phyloP scores from a whole-genome alignment of 129 eudicot genomes.

The Flaveria ramosissima region DNA sequence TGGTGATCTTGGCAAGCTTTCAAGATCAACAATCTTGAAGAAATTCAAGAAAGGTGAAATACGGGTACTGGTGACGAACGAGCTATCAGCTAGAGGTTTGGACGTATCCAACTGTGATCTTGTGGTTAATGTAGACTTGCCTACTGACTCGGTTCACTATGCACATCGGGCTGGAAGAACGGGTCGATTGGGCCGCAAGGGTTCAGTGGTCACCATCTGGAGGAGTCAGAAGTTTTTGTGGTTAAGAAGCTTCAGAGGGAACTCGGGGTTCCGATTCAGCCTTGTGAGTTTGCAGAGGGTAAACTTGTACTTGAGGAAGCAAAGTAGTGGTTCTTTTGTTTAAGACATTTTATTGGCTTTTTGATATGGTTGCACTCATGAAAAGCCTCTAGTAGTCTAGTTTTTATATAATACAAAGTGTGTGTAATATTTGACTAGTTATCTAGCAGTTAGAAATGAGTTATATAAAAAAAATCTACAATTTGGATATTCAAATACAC shows the following conservation, averaged over 20 bases:
- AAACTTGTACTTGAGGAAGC: constrained; percentile 58
- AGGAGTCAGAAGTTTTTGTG: too few relatives aligned
- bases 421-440: too few relatives aligned
- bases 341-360: neutral
- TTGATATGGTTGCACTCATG: neutral
- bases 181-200: constrained; percentile 85
- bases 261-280: constrained; percentile 58
- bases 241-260: constrained; percentile 54
- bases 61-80: constrained; percentile 71
- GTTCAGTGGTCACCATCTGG: constrained; percentile 53
- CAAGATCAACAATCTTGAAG: constrained; percentile 74
- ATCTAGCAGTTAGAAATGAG: constrained; percentile 59
- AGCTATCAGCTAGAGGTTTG: constrained; percentile 85
- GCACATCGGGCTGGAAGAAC: constrained; percentile 96
- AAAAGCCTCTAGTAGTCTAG: constrained; percentile 3
- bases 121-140: constrained; percentile 79
- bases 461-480: constrained; percentile 8
- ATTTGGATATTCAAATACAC: neutral
- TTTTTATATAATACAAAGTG: neutral
- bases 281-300: constrained; percentile 80
- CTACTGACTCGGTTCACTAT: constrained; percentile 85
- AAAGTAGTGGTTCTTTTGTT: constrained; percentile 23
- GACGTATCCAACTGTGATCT: constrained; percentile 88
- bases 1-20: constrained; percentile 85
- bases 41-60: constrained; percentile 76